phyloP scores from a whole-genome alignment of 805 yeast species.

The Kuraishia molischiana region DNA sequence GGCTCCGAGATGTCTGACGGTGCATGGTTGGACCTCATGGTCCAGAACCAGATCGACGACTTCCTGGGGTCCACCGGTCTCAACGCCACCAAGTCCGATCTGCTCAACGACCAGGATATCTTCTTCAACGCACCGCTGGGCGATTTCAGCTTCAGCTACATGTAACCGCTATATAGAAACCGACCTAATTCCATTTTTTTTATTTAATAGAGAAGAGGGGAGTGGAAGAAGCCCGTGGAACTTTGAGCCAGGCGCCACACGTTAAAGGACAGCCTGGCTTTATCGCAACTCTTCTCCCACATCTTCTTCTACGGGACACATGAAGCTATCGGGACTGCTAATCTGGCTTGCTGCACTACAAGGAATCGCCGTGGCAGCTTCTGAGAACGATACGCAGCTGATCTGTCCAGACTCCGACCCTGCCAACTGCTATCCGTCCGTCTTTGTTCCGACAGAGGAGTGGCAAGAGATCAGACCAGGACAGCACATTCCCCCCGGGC shows the following conservation, averaged over 20 bases:
- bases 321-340: too few relatives aligned
- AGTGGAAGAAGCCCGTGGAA: background rate
- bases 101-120: background rate
- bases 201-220: too few relatives aligned
- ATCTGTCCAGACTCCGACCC: slow-evolving; percentile 34
- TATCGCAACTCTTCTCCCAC: too few relatives aligned
- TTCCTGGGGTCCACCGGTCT: background rate
- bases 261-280: too few relatives aligned
- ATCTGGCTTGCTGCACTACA: too few relatives aligned
- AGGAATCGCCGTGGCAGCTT: too few relatives aligned
- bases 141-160: background rate
- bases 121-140: background rate
- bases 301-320: too few relatives aligned
- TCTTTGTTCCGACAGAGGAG: slow-evolving; percentile 52
- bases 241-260: background rate
- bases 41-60: background rate
- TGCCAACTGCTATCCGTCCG: slow-evolving; percentile 49
- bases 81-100: background rate
- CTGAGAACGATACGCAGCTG: slow-evolving; percentile 4
- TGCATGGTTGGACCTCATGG: background rate
- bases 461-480: slow-evolving; percentile 66
- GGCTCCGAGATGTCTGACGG: background rate
- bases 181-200: too few relatives aligned
- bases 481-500: slow-evolving; percentile 75
- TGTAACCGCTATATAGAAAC: background rate